Conservation (phyloP, 2,329 filamentous ascomycete species). For the Saccharata proteae region DNA sequence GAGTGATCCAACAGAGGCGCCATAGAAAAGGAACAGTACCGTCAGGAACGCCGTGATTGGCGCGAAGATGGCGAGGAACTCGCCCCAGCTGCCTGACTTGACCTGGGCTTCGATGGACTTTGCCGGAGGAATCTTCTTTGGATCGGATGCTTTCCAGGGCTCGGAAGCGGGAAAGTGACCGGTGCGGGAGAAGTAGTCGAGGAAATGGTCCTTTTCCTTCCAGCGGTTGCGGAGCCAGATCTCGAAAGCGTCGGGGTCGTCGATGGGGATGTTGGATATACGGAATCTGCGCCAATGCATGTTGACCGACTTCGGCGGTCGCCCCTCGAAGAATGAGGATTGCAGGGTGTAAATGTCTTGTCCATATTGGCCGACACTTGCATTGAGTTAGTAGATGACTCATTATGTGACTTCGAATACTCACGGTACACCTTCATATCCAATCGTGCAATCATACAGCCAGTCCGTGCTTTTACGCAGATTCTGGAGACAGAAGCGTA, state of each 20-base stretch:
- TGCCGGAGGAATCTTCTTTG: conserved; percentile 17
- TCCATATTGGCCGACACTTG: conserved; percentile 52
- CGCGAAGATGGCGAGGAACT: conserved; percentile 40
- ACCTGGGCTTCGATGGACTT: conserved; percentile 37
- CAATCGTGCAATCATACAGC: conserved; percentile 87
- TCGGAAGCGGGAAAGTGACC: conserved; percentile 68
- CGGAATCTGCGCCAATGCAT: conserved; percentile 90
- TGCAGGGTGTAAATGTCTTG: conserved; percentile 80
- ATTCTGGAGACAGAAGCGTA: conserved; percentile 68
- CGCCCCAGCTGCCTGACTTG: conserved; percentile 37
- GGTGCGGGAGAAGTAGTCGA: conserved; percentile 65
- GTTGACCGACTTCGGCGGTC: conserved; percentile 87
- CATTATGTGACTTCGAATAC: conserved; percentile 25
- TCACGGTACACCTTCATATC: conserved; percentile 86
- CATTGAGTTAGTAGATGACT: background rate
- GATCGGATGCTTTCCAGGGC: conserved; percentile 20
- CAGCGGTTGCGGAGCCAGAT: conserved; percentile 75
- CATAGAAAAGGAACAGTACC: conserved; percentile 33
- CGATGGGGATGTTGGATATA: conserved; percentile 67
- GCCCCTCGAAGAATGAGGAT: conserved; percentile 79
- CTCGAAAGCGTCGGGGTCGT: conserved; percentile 64
- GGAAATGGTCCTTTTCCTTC: conserved; percentile 81
- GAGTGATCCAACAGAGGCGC: conserved; percentile 15
- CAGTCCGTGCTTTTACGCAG: conserved; percentile 64
- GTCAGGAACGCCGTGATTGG: conserved; percentile 39